Evolutionary conservation across 148 eudicot species (phyloP).

Genomic region (Camellia sinensis): DNA sequence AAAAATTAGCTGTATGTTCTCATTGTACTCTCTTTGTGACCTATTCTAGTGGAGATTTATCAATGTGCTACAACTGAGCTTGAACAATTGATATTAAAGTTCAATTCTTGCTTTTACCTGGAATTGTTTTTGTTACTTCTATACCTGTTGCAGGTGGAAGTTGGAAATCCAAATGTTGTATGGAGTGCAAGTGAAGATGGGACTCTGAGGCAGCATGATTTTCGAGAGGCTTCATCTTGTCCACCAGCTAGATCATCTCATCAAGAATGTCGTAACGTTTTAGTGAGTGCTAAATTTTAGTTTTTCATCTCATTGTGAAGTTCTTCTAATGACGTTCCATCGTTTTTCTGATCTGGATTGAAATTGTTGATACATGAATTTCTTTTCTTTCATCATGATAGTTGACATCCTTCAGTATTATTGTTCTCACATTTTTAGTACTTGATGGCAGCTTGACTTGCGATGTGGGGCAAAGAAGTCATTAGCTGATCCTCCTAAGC

Average conservation of each 20-base stretch:
- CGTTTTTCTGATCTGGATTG: neutral
- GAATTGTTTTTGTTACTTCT: neutral
- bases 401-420: slow-evolving; percentile 7
- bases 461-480: slow-evolving; percentile 85
- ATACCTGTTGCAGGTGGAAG: slow-evolving; percentile 64
- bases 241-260: slow-evolving; percentile 81
- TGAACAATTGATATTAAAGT: neutral
- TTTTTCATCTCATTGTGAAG: slow-evolving; percentile 9
- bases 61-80: neutral
- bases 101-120: slow-evolving; percentile 8
- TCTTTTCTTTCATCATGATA: neutral
- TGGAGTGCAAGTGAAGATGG: slow-evolving; percentile 99
- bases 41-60: neutral
- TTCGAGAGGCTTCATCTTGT: slow-evolving; percentile 88
- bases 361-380: slow-evolving; percentile 1
- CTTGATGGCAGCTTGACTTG: slow-evolving; percentile 82
- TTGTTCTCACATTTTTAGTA: slow-evolving; percentile 34
- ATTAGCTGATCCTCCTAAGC: slow-evolving; percentile 86
- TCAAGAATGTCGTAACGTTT: slow-evolving; percentile 87
- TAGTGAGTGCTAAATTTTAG: slow-evolving; percentile 56
- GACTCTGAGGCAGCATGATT: slow-evolving; percentile 94
- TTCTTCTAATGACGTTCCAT: neutral
- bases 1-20: slow-evolving; percentile 83
- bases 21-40: slow-evolving; percentile 1
- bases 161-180: slow-evolving; percentile 89